A percentile compares a stretch with the other conserved stretches of the same genome.
phyloP scores from a whole-genome alignment of 2,329 filamentous ascomycete species.

The Aspergillus brunneoviolaceus region DNA sequence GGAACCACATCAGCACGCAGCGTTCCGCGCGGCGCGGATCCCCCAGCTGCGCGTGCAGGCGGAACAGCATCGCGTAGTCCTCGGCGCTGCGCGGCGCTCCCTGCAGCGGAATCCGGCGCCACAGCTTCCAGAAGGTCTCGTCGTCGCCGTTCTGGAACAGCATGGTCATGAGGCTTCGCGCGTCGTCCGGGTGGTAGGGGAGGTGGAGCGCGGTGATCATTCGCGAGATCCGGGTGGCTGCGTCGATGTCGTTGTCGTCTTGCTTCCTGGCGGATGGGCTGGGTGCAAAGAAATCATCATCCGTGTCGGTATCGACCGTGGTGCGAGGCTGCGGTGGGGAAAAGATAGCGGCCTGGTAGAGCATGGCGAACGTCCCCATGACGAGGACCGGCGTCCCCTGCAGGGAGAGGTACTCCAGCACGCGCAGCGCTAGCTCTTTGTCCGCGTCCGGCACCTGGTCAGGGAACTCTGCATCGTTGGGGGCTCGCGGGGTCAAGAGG shows the following conservation, averaged over 20 bases:
- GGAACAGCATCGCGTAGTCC: constrained; percentile 59
- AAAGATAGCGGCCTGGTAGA: constrained; percentile 40
- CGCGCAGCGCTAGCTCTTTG: constrained; percentile 38
- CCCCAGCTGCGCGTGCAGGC: constrained; percentile 47
- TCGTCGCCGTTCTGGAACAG: constrained; percentile 50
- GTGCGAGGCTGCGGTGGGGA: constrained; percentile 39
- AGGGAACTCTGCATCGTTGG: constrained; percentile 10
- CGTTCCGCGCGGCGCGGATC: constrained; percentile 47
- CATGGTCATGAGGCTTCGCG: constrained; percentile 32
- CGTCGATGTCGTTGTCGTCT: neutral
- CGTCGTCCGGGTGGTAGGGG: constrained; percentile 30
- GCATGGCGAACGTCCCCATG: constrained; percentile 49
- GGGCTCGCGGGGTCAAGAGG: constrained; percentile 32
- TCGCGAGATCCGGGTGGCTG: constrained; percentile 24
- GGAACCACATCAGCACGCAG: constrained; percentile 55
- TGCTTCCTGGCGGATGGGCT: constrained; percentile 6
- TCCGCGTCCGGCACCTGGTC: constrained; percentile 24
- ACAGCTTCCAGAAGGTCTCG: constrained; percentile 61
- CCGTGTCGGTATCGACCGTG: neutral
- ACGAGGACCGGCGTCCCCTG: constrained; percentile 43
- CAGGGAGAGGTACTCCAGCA: constrained; percentile 45
- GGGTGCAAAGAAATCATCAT: neutral
- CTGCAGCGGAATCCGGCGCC: constrained; percentile 56
- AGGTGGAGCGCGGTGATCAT: constrained; percentile 31
- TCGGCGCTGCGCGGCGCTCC: constrained; percentile 49